phyloP scores from a whole-genome alignment of 768 basidiomycete genomes.

The Galerina sulciceps region DNA sequence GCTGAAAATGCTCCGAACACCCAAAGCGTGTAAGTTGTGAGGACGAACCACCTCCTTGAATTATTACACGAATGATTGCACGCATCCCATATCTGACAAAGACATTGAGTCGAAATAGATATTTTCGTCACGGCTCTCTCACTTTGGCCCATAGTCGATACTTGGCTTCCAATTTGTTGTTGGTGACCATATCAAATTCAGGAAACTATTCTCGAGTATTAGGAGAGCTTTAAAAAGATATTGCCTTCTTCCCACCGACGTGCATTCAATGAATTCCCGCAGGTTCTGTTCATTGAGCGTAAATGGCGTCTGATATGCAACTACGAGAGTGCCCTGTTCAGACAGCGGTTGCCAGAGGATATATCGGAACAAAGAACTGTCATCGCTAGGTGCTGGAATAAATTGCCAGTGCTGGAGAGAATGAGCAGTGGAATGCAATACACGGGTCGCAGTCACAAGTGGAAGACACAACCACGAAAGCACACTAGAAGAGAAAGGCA shows the following conservation, averaged over 20 bases:
- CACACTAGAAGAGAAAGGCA: slow-evolving; percentile 16
- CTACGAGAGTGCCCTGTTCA: slow-evolving; percentile 37
- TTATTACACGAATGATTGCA: slow-evolving; percentile 56
- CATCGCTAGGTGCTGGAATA: neutral
- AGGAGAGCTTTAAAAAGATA: too few species aligned
- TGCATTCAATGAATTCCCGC: slow-evolving; percentile 52
- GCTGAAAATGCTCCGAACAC: slow-evolving; percentile 63
- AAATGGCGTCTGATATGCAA: slow-evolving; percentile 68
- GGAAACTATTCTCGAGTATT: slow-evolving; percentile 38
- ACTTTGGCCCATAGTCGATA: slow-evolving; percentile 68
- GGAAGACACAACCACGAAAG: slow-evolving; percentile 16
- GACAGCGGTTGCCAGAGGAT: slow-evolving; percentile 11
- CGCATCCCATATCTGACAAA: slow-evolving; percentile 55
- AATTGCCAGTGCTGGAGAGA: slow-evolving; percentile 11
- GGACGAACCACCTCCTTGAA: slow-evolving; percentile 56
- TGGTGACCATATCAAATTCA: slow-evolving; percentile 24
- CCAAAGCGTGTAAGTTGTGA: slow-evolving; percentile 67
- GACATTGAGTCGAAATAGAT: neutral
- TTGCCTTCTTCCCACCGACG: slow-evolving; percentile 33
- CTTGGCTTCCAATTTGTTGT: slow-evolving; percentile 40
- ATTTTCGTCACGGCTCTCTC: neutral
- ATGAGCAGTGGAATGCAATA: slow-evolving; percentile 13
- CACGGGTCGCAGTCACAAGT: slow-evolving; percentile 21
- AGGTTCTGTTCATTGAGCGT: slow-evolving; percentile 58
- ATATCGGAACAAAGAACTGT: slow-evolving; percentile 22